phyloP scores from a whole-genome alignment of 2,329 filamentous ascomycete species.

The Diaporthe aspalathi region DNA sequence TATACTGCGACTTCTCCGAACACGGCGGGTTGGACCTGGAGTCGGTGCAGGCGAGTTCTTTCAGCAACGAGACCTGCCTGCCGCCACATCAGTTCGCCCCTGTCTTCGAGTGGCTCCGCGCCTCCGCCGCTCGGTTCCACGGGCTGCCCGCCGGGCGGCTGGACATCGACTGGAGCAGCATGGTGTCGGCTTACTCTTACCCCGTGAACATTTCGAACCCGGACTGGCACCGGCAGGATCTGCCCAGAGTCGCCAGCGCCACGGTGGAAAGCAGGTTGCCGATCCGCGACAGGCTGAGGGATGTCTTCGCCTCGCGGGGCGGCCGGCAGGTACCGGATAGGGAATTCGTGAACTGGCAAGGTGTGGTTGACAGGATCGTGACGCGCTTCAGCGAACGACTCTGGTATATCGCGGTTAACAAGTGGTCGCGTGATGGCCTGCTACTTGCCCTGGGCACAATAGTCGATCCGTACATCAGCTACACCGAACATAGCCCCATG shows the following conservation, averaged over 20 bases:
- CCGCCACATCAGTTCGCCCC: conserved; percentile 29
- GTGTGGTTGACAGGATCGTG: conserved; percentile 72
- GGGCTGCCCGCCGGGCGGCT: conserved; percentile 56
- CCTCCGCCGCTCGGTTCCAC: conserved; percentile 57
- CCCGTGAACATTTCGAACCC: conserved; percentile 61
- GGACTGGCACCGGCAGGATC: conserved; percentile 42
- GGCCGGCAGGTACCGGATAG: conserved; percentile 47
- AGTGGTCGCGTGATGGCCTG: conserved; percentile 46
- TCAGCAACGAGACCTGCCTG: conserved; percentile 41
- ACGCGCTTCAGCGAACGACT: conserved; percentile 70
- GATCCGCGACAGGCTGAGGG: conserved; percentile 47
- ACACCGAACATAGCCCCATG: conserved; percentile 49
- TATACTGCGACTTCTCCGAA: conserved; percentile 71
- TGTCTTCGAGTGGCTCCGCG: conserved; percentile 52
- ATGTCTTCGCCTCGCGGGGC: conserved; percentile 40
- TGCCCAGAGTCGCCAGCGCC: conserved; percentile 43
- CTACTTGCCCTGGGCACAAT: conserved; percentile 52
- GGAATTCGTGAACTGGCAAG: conserved; percentile 72
- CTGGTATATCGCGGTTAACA: conserved; percentile 48
- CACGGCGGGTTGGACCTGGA: conserved; percentile 52
- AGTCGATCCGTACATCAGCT: conserved; percentile 51
- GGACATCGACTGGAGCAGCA: conserved; percentile 59
- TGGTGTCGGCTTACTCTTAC: conserved; percentile 64
- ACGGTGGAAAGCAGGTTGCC: conserved; percentile 39
- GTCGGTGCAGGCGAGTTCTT: conserved; percentile 44